A percentile compares a stretch with the other conserved stretches of the same genome.
Evolutionary conservation across 2,329 filamentous ascomycete genomes (phyloP).

Genomic region (Phoma sp.): DNA sequence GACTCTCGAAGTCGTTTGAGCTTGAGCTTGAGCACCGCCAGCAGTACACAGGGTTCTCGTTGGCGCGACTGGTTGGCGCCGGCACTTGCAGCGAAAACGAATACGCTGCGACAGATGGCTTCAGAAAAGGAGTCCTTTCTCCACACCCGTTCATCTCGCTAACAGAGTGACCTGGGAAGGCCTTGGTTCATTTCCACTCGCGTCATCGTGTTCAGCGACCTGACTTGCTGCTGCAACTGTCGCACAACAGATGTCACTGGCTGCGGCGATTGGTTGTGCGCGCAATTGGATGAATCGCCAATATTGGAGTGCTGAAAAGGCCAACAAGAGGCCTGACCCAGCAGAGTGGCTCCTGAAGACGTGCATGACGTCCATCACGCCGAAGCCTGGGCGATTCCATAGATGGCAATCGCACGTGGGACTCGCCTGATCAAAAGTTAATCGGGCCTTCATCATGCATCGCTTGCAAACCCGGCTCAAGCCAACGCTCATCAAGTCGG

Average conservation of each 20-base stretch:
- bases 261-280: constrained; percentile 26
- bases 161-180: constrained; percentile 27
- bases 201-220: constrained; percentile 28
- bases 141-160: constrained; percentile 49
- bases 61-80: constrained; percentile 26
- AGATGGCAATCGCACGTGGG: constrained; percentile 35
- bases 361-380: constrained; percentile 38
- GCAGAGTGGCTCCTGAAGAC: constrained; percentile 32
- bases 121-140: constrained; percentile 37
- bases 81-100: constrained; percentile 41
- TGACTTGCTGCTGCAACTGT: constrained; percentile 22
- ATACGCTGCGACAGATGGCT: constrained; percentile 21
- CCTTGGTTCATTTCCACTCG: constrained; percentile 36
- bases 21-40: background rate
- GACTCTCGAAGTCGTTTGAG: constrained; percentile 1
- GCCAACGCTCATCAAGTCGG: constrained; percentile 10
- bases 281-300: constrained; percentile 22
- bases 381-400: constrained; percentile 27
- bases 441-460: constrained; percentile 9
- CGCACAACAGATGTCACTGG: constrained; percentile 32
- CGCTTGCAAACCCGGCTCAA: constrained; percentile 7
- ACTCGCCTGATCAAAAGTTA: constrained; percentile 26
- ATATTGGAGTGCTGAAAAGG: constrained; percentile 21
- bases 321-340: constrained; percentile 32
- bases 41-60: constrained; percentile 30